Percentiles rank a stretch among this genome's conserved stretches.
phyloP scores from a whole-genome alignment of 2,329 filamentous ascomycete genomes.

The Celoporthe dispersa region DNA sequence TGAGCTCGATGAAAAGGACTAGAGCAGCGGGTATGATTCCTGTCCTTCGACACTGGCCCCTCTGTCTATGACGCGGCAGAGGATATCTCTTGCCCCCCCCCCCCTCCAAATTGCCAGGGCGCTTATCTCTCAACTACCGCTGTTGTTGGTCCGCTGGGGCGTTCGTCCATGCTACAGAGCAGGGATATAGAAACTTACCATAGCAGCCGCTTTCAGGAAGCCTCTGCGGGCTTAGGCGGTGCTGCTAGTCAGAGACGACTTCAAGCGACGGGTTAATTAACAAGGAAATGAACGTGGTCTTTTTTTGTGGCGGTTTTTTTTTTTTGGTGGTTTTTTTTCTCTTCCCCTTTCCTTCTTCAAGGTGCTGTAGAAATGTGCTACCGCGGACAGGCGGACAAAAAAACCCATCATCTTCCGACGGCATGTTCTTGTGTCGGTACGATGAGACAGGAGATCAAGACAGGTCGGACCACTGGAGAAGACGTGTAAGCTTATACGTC shows the following conservation, averaged over 20 bases:
- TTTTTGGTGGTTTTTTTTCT: too few relatives aligned
- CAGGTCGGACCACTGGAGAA: constrained; percentile 25
- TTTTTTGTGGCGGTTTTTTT: too few relatives aligned
- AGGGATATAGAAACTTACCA: not conserved
- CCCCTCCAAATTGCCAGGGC: not conserved
- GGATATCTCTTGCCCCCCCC: too few relatives aligned
- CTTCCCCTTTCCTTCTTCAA: too few relatives aligned
- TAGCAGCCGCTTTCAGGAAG: not conserved
- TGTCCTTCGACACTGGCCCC: not conserved
- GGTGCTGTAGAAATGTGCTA: not conserved
- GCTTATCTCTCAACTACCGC: not conserved
- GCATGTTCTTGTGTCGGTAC: not conserved
- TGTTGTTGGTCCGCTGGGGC: not conserved
- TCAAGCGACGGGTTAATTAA: not conserved
- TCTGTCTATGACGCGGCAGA: not conserved
- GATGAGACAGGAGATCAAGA: constrained; percentile 9
- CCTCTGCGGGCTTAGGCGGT: not conserved
- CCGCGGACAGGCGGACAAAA: not conserved
- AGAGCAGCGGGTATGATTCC: not conserved
- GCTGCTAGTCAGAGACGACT: not conserved
- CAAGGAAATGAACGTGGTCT: not conserved
- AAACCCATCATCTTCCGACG: not conserved
- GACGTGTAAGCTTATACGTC: not conserved
- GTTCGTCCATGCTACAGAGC: not conserved
- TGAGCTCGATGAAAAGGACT: not conserved